A percentile compares a stretch with the other conserved stretches of the same genome.
These are phyloP conservation scores for Cyclocybe cylindracea DNA, from an alignment of 768 basidiomycete genomes.

Conservation along the genomic window DNA sequence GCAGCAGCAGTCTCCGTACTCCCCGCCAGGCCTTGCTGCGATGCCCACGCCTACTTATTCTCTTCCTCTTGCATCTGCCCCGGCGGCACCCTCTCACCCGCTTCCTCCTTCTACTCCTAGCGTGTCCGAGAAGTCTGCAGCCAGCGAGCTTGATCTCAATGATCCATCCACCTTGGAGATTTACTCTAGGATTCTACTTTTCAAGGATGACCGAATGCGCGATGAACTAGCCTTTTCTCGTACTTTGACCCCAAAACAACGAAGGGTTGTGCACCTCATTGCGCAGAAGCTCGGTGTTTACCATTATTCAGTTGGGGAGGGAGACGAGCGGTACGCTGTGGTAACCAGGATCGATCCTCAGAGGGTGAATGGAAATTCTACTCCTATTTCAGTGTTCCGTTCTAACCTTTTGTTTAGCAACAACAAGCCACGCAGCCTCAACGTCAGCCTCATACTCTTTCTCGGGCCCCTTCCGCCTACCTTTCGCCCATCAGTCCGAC, in stretches of 20 bases:
- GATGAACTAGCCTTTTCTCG: constrained; percentile 98
- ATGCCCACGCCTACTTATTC: constrained; percentile 48
- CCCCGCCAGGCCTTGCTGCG: constrained; percentile 56
- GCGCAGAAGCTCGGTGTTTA: constrained; percentile 96
- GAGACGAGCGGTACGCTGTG: constrained; percentile 91
- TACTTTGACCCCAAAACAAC: constrained; percentile 78
- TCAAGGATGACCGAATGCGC: constrained; percentile 97
- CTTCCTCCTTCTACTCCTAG: constrained; percentile 61
- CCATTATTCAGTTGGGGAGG: constrained; percentile 91
- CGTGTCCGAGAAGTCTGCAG: constrained; percentile 61
- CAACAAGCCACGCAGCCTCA: constrained; percentile 47
- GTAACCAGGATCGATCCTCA: constrained; percentile 89
- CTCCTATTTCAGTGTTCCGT: constrained; percentile 6
- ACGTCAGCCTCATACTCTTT: constrained; percentile 66
- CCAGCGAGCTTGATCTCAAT: constrained; percentile 88
- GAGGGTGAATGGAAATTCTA: constrained; percentile 51
- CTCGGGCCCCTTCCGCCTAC: constrained; percentile 82
- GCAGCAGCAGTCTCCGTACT: constrained; percentile 55
- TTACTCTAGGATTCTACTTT: constrained; percentile 92
- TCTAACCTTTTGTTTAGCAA: constrained; percentile 20
- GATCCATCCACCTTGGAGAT: constrained; percentile 96
- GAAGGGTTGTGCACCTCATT: constrained; percentile 92
- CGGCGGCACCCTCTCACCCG: constrained; percentile 54
- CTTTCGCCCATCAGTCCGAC: constrained; percentile 54
- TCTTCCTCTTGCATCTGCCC: constrained; percentile 47